Conservation (phyloP, 108 stramenopile species). For the Skeletonema costatum region DNA sequence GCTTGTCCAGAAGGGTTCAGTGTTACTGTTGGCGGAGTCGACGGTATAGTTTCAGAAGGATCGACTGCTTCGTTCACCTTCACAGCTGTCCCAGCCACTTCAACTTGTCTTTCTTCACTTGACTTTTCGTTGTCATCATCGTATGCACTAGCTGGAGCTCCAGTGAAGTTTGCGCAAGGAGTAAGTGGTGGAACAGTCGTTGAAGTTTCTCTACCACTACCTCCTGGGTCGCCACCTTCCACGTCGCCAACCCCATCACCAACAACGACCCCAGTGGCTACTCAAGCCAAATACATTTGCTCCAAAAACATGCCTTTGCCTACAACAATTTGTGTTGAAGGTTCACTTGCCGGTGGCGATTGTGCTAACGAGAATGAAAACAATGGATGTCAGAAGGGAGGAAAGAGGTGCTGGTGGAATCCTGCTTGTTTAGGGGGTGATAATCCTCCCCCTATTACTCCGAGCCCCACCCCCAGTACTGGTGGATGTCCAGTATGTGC, state of each 20-base stretch:
- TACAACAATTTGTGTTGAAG: background rate
- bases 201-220: background rate
- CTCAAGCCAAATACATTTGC: background rate
- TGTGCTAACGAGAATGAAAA: background rate
- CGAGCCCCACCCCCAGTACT: background rate
- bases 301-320: background rate
- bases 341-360: background rate
- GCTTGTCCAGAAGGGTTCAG: background rate
- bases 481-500: background rate
- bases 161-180: background rate
- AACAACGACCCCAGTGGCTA: background rate
- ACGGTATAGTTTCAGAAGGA: background rate
- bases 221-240: background rate
- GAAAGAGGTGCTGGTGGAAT: background rate
- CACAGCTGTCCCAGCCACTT: background rate
- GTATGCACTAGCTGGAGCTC: background rate
- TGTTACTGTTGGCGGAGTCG: background rate
- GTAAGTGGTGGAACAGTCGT: background rate
- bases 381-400: background rate
- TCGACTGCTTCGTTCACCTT: background rate
- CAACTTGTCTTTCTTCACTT: background rate
- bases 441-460: background rate
- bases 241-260: background rate
- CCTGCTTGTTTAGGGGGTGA: background rate
- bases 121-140: background rate